Base-by-base conservation (phyloP, 1,139 yeast species). In the Debaryomycetaceae sp. region DNA sequence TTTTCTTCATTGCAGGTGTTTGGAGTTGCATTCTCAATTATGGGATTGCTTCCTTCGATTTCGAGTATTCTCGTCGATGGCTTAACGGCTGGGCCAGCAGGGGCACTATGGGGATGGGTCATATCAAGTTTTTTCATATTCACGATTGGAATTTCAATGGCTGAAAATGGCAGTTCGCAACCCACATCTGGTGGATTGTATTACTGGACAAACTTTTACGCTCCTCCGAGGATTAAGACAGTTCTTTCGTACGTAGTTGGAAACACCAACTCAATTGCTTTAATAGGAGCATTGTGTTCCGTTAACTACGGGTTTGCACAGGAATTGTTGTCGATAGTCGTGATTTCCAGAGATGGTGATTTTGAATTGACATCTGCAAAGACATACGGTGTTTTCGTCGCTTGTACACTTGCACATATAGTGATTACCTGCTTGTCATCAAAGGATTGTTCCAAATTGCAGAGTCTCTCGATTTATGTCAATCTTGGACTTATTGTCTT, bases 141-240 rank as follows among this genome's bases (percentile, higher is more conserved):
- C 38, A 62, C 73, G 43, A 75, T 79, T 41, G 88, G 87, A 9
- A 49, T 73, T 41, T 72, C 83, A n/a, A 81, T 83, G 68, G 76
- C 86, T 13, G 81, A 81, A 47, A 62, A 81, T 39, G 83, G 84
- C 1, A 75, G 83, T 24, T 75, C 86, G n/a, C 77, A 80, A 55
- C 89, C 89, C 38, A 81, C 89, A 3, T 73, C 83, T 17, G 88
- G 89, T 42, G 89, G 88, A 6, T 65, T 82, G 51, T 82, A 81
- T 56, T 81, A 79, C 59, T 62, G 81, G 75, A 57, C 79, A 3
- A 66, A 64, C 43, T 67, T 63, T 48, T 68, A 62, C 48, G 58
- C 67, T 36, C 85, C 55, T n/a, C 34, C 53, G 29, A 17, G 37
- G 17, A 35, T 43, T 35, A 52, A 50, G 43, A 51, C 55, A 60